A percentile compares a stretch with the other conserved stretches of the same genome.
phyloP scores from a whole-genome alignment of 2,329 filamentous ascomycete species.

The Metarhizium rileyi region DNA sequence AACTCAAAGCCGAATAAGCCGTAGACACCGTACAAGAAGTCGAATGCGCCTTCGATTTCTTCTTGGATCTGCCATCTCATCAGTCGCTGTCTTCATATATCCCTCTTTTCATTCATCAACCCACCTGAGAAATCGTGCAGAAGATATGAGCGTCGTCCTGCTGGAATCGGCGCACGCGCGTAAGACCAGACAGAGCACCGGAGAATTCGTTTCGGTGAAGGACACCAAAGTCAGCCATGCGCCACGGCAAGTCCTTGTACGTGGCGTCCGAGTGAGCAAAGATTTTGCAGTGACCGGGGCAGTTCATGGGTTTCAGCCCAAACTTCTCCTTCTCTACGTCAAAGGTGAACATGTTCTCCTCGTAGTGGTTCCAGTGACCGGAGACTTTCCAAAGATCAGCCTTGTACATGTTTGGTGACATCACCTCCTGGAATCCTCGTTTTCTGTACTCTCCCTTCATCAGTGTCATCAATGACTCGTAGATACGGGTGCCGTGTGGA shows the following conservation, averaged over 20 bases:
- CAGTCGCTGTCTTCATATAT: too few species aligned
- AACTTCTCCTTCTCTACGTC: constrained; percentile 62
- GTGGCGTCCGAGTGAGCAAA: constrained; percentile 76
- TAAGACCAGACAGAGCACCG: constrained; percentile 81
- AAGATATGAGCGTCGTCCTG: constrained; percentile 97
- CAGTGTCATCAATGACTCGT: constrained; percentile 77
- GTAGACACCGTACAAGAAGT: constrained; percentile 68
- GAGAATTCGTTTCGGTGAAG: constrained; percentile 93
- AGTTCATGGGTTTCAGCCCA: constrained; percentile 96
- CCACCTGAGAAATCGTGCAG: constrained; percentile 44
- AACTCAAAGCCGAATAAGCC: constrained; percentile 61
- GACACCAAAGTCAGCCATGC: constrained; percentile 92
- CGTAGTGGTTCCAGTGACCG: constrained; percentile 78
- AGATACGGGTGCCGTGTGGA: constrained; percentile 86
- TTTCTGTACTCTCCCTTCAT: constrained; percentile 84
- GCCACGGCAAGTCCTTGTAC: constrained; percentile 77
- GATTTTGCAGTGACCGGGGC: constrained; percentile 85
- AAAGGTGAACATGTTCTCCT: constrained; percentile 82
- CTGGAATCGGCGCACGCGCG: constrained; percentile 85
- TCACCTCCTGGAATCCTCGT: constrained; percentile 89
- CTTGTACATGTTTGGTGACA: constrained; percentile 92
- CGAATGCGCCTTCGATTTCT: constrained; percentile 68
- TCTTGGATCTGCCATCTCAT: constrained; percentile 22
- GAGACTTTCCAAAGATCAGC: constrained; percentile 87
- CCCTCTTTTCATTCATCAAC: background rate